These are phyloP conservation scores for Hydnum rufescens DNA, from an alignment of 768 basidiomycete genomes.

Conservation along the genomic window DNA sequence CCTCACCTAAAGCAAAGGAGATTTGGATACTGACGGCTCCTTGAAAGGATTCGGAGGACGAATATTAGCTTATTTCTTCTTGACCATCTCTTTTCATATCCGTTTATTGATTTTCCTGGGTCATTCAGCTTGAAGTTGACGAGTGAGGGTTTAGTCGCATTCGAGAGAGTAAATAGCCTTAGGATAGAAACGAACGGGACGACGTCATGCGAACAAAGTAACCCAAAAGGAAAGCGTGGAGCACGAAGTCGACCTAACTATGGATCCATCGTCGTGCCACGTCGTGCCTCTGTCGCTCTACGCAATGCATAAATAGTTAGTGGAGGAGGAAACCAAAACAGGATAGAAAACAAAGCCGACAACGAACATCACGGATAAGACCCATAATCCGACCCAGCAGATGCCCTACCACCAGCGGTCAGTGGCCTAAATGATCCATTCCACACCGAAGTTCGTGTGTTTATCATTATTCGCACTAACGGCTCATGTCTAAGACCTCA, in stretches of 20 bases:
- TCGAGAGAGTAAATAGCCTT: background rate
- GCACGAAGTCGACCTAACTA: slow-evolving; percentile 77
- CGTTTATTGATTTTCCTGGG: no score
- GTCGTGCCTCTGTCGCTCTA: slow-evolving; percentile 74
- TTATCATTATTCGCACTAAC: background rate
- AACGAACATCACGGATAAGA: background rate
- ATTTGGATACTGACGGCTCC: no score
- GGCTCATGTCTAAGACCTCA: background rate
- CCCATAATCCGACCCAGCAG: background rate
- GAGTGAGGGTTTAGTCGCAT: slow-evolving; percentile 88
- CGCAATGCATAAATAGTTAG: background rate
- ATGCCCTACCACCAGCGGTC: background rate
- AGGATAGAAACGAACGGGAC: slow-evolving; percentile 24
- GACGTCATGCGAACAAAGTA: background rate
- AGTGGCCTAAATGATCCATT: slow-evolving; percentile 38
- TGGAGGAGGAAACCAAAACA: background rate
- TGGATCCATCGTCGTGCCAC: slow-evolving; percentile 82
- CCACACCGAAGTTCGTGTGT: slow-evolving; percentile 21
- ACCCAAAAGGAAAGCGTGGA: slow-evolving; percentile 31
- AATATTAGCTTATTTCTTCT: no score
- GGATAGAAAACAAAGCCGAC: background rate
- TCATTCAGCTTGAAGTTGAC: no score
- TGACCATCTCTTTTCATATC: no score
- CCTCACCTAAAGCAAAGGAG: no score
- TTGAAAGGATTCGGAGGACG: no score